Evolutionary conservation across 352 stramenopile species (phyloP).

Genomic region (Blastocystis sp.): DNA sequence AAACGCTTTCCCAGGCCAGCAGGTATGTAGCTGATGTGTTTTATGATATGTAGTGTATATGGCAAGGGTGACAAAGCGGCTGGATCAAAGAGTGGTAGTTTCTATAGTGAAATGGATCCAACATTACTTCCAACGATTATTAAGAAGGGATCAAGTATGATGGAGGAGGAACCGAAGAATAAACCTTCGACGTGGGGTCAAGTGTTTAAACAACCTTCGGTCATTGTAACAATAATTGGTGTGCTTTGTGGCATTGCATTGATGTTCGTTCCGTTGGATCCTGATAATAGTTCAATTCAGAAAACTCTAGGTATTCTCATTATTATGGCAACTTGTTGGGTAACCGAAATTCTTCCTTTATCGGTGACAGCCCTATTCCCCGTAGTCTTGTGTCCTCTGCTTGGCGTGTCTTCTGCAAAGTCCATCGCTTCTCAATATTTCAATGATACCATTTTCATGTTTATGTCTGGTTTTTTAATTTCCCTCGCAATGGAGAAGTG

Average conservation of each 20-base stretch:
- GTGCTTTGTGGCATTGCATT: neutral
- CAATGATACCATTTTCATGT: slow-evolving; percentile 66
- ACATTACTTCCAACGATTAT: slow-evolving; percentile 23
- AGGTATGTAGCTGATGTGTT: neutral
- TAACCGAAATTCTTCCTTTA: slow-evolving; percentile 51
- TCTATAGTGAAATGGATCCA: slow-evolving; percentile 52
- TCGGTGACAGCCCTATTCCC: slow-evolving; percentile 48
- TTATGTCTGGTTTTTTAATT: slow-evolving; percentile 32
- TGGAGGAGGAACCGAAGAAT: neutral
- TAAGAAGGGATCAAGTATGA: slow-evolving; percentile 17
- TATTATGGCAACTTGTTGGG: slow-evolving; percentile 49
- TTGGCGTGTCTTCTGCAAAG: neutral
- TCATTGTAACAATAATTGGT: slow-evolving; percentile 1
- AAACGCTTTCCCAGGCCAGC: neutral
- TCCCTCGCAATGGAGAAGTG: slow-evolving; percentile 58
- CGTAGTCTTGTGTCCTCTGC: slow-evolving; percentile 29
- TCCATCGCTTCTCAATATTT: slow-evolving; percentile 21
- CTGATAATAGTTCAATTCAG: neutral
- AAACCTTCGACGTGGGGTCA: neutral
- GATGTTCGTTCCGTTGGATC: slow-evolving; percentile 4
- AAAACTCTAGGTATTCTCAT: neutral
- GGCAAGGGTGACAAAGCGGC: neutral
- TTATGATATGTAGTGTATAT: neutral
- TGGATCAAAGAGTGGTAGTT: neutral
- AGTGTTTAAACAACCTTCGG: neutral